Evolutionary conservation across 208 protist genomes (phyloP), one percentile per base, ranked within the genome.

Genomic region (Acanthamoeba lugdunensis): DNA sequence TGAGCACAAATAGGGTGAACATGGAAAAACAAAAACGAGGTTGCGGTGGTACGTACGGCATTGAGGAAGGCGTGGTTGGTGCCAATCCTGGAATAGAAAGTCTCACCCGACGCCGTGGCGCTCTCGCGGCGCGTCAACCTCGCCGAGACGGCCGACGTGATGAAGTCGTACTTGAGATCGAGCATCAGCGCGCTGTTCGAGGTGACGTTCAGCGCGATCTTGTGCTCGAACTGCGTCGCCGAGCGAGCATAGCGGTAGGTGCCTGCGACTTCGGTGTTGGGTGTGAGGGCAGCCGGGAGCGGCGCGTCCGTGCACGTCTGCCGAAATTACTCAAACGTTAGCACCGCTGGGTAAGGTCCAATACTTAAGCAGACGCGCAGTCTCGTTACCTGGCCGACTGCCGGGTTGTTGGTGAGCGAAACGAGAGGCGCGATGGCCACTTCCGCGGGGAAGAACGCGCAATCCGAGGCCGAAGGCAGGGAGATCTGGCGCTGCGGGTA

Each of bases 1-100:
- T 23, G 18, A 58, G 3, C 7, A 18, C 13, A 13, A 58, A 11
- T 58, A 58, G 13, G 45, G 45, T 48, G 45, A 48, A 48, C 5
- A 48, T 48, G 2, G 7, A 48, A 48, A 85, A 33, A 85, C 14
- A 58, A 73, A 28, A 41, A 37, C 25, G 28, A 21, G 45, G 18
- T 41, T 25, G 21, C 7, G 25, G 33, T 33, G n/a, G 77, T 54
- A 14, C 81, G 30, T 63, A 89, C 84, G 23, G 54, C 88, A 33
- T 52, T 37, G n/a, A 93, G 63, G 88, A 73, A 93, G 23, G 88
- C 88, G 33, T 93, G 88, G 52, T 93, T 93, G 52, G 58, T 73
- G 88, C 88, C 88, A 13, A 93, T 81, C 45, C 30, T 48, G 25
- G 45, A 54, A 30, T 93, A 52, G 65, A 48, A 81, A 18, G 45